Base-by-base conservation (phyloP, 306 rosid genomes). In the Castanospermum australe region DNA sequence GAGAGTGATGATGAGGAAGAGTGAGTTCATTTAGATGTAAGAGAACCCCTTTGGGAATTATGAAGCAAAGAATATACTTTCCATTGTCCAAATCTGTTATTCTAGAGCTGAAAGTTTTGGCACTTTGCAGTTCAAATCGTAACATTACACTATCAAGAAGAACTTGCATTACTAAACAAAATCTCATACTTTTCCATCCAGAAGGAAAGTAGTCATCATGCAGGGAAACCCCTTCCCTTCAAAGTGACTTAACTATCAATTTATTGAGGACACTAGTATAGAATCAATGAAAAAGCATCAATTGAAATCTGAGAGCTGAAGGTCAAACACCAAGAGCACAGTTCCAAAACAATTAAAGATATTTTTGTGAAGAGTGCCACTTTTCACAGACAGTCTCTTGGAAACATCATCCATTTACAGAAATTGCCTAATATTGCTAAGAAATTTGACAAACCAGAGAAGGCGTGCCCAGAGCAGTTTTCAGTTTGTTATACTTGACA, bases 21-120 rank as follows among this genome's bases (percentile, higher is more conserved):
- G 76, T 48, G 81, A 78, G 60, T 52, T 72, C 45, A 68, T 28
- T 54, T 62, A 81, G 79, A 77, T 81, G 88, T 81, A 57, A 61
- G 55, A 45, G 32, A 71, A 54, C 30, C 85, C 56, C 4, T 79
- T 57, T 71, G 81, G 25, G 42, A 51, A 63, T 78, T 57, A 78
- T 76, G 66, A 73, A 71, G 36, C 28, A 56, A 68, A n/a, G 52
- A 67, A 2, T 38, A 32, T 47, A 70, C 54, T 36, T 69, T 69
- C 30, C 52, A 51, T 50, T 63, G 38, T 81, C 57, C 39, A 39
- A 76, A 67, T 68, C 30, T 28, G 6, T 15, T 39, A 12, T 44
- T 67, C 67, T 38, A 18, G 3, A 57, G 6, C 25, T 73, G 32
- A 55, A 52, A 18, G 39, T 73, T 25, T 33, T n/a, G 48, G 42